Conservation (phyloP, 345 rosid species). For the Sonneratia caseolaris region DNA sequence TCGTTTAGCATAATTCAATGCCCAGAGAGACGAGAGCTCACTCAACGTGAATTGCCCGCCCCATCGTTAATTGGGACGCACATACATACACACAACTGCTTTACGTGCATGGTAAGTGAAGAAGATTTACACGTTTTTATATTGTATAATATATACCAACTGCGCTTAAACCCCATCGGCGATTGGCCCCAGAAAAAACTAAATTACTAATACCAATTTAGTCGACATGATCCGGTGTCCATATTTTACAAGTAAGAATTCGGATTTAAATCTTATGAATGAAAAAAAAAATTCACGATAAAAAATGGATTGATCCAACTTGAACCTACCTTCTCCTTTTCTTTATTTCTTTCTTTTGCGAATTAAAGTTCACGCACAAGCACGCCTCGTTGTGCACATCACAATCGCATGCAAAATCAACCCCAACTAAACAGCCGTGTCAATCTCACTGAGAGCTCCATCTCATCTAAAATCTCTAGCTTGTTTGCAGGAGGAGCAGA, state of each 20-base stretch:
- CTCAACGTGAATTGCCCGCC: neutral
- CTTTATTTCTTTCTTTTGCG: too few relatives aligned
- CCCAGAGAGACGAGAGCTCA: neutral
- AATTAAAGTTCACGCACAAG: neutral
- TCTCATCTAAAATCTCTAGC: slow-evolving; percentile 23
- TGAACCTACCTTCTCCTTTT: too few relatives aligned
- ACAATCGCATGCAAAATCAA: slow-evolving; percentile 9
- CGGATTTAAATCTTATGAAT: too few relatives aligned
- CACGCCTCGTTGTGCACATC: slow-evolving; percentile 11
- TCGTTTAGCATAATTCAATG: neutral
- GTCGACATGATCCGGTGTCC: too few relatives aligned
- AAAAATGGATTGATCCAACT: too few relatives aligned
- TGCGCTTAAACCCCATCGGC: too few relatives aligned
- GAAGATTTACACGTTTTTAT: neutral
- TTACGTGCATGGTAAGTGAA: slow-evolving; percentile 58
- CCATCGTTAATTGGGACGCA: slow-evolving; percentile 6
- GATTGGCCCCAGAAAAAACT: too few relatives aligned
- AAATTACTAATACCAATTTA: too few relatives aligned
- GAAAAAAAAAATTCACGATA: too few relatives aligned
- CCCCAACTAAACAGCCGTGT: slow-evolving; percentile 12
- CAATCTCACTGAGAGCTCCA: slow-evolving; percentile 33
- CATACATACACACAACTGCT: slow-evolving; percentile 29
- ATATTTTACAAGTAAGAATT: too few relatives aligned
- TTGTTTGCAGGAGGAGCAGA: too few relatives aligned
- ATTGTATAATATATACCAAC: too few relatives aligned